Conservation (phyloP, 371 early-diverging fungal genomes). For the Gilbertella persicaria region DNA sequence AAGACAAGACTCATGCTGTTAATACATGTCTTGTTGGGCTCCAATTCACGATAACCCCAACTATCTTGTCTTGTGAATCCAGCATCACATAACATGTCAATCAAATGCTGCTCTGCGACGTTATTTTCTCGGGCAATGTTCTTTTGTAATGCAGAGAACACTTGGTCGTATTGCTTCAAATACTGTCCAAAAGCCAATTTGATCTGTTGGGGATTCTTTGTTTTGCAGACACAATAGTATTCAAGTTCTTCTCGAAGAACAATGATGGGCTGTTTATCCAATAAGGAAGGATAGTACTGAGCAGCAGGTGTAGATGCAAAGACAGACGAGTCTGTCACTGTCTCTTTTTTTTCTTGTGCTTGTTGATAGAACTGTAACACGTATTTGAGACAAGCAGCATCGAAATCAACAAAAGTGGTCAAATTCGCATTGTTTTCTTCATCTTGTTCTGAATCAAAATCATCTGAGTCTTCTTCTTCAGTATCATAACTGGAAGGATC, state of each 20-base stretch:
- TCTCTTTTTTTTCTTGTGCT: slow-evolving; percentile 23
- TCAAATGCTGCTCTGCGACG: slow-evolving; percentile 80
- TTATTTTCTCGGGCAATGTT: slow-evolving; percentile 74
- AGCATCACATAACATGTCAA: slow-evolving; percentile 86
- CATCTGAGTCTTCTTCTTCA: slow-evolving; percentile 55
- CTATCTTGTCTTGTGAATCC: slow-evolving; percentile 74
- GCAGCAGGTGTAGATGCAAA: slow-evolving; percentile 31
- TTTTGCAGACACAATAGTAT: slow-evolving; percentile 56
- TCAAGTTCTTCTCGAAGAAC: slow-evolving; percentile 67
- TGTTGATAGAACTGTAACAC: slow-evolving; percentile 56
- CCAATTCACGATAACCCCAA: slow-evolving; percentile 80
- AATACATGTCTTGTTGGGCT: slow-evolving; percentile 68
- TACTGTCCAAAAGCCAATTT: slow-evolving; percentile 67
- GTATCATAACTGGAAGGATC: slow-evolving; percentile 45
- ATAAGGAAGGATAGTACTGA: slow-evolving; percentile 54
- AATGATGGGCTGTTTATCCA: slow-evolving; percentile 74
- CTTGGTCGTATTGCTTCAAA: slow-evolving; percentile 64
- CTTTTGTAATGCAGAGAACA: slow-evolving; percentile 79
- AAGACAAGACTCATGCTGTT: slow-evolving; percentile 73
- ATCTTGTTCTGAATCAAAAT: slow-evolving; percentile 50
- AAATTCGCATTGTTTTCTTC: slow-evolving; percentile 53
- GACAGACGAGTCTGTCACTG: neutral
- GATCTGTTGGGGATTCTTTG: slow-evolving; percentile 40
- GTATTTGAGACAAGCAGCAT: slow-evolving; percentile 65
- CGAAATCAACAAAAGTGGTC: slow-evolving; percentile 64